Evolutionary conservation across 2,329 filamentous ascomycete genomes (phyloP), one percentile per base, ranked within the genome.

Genomic region (Esteya vermicola): DNA sequence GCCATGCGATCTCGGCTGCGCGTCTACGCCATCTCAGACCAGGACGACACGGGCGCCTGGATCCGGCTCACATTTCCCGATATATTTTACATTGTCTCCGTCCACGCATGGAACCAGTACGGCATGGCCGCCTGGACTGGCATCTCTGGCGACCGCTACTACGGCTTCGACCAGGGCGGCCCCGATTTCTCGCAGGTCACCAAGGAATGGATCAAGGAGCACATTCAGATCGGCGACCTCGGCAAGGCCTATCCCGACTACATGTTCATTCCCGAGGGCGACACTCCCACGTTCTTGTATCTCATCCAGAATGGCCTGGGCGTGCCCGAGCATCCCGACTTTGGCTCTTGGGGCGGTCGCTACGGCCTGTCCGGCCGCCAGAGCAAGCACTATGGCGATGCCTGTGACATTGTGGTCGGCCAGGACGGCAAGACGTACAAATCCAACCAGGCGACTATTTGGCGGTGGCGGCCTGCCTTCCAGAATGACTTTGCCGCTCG

Each of bases 101-200:
- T 74, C 2, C 72, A 76, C 48, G 69, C 62, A 7, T 76, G 65
- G 63, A 69, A 68, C 46, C 57, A 67, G 36, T 78, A 76, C 44
- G 60, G 59, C 3, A 48, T 64, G 38, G 71, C 72, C 0, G 55
- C 70, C 0, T 76, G 72, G 72, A 62, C 57, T 2, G 72, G 72
- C 1, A 76, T 77, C 30, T 47, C 43, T 12, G 43, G 38, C 28
- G 40, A 43, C 20, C 23, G 23, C 14, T 39, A 23, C 35, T 41
- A 41, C 53, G 19, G 63, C 69, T 39, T 41, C 26, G 52, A 61
- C 32, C 61, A 63, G 3, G 67, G 67, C 0, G 51, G 52, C 1
- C 64, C 69, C 0, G 65, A 75, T 42, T 56, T 56, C 31, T 55
- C 57, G 6, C 64, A 64, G 34, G 56, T 73, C 25, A 63, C 62